These are phyloP conservation scores for Przewalskia tangutica DNA, from an alignment of 257 asterid genomes.

Conservation along the genomic window DNA sequence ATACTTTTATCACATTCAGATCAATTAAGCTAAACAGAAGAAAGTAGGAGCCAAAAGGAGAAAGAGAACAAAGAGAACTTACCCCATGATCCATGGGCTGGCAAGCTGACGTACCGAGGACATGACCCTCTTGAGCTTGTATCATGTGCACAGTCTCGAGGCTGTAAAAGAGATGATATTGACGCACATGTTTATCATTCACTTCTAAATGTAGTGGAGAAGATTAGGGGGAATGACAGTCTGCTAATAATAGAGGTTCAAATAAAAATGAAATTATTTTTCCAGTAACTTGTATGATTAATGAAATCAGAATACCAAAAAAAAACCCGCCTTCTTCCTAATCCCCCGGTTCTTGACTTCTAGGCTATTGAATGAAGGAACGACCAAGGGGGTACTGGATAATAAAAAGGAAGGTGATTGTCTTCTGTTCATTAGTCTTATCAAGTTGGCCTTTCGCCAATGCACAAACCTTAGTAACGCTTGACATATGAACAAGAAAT, in stretches of 20 bases:
- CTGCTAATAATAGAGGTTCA: neutral
- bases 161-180: neutral
- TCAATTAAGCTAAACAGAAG: neutral
- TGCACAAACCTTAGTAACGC: neutral
- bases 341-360: neutral
- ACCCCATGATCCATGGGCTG: slow-evolving; percentile 38
- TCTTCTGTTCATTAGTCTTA: neutral
- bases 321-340: neutral
- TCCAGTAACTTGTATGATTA: neutral
- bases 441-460: neutral
- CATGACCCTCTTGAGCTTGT: slow-evolving; percentile 35
- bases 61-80: slow-evolving; percentile 15
- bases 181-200: neutral
- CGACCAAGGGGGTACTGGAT: neutral
- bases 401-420: neutral
- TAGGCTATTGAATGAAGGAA: neutral
- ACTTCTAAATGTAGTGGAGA: neutral
- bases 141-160: slow-evolving; percentile 8
- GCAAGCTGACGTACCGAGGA: slow-evolving; percentile 68
- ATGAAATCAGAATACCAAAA: neutral
- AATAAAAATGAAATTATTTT: neutral
- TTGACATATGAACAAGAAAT: neutral
- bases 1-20: neutral
- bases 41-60: neutral
- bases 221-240: neutral